These are phyloP conservation scores for Globisporangium iwayamae DNA, from an alignment of 352 stramenopile genomes.

Conservation along the genomic window DNA sequence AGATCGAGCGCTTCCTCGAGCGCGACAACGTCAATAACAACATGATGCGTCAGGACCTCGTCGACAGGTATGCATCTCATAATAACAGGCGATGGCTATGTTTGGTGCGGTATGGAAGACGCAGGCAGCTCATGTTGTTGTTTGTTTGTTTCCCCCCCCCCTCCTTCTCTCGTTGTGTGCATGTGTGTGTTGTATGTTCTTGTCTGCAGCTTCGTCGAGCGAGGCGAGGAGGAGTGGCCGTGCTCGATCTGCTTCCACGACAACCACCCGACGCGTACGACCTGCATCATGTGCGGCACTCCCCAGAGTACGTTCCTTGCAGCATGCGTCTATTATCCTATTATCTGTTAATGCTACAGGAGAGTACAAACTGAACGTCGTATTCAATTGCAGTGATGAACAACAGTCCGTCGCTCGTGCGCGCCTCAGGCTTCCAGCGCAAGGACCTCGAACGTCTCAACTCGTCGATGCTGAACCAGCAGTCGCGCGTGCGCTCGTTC, in stretches of 20 bases:
- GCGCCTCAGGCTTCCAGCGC: constrained; percentile 71
- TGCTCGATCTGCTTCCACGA: constrained; percentile 88
- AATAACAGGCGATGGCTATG: too few relatives aligned
- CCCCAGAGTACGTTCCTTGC: constrained; percentile 22
- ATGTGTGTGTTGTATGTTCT: not conserved
- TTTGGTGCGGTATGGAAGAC: not conserved
- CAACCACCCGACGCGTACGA: constrained; percentile 79
- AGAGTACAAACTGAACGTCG: not conserved
- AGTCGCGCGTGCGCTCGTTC: constrained; percentile 79
- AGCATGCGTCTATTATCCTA: not conserved
- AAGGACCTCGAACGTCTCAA: constrained; percentile 56
- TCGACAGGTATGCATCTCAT: constrained; percentile 43
- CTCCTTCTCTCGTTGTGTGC: not conserved
- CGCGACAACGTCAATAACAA: constrained; percentile 87
- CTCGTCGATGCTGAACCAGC: constrained; percentile 74
- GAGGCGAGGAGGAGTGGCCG: constrained; percentile 77
- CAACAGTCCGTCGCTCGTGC: constrained; percentile 53
- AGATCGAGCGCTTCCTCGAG: constrained; percentile 82
- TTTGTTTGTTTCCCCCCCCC: too few relatives aligned
- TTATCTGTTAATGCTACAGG: not conserved
- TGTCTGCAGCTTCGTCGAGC: constrained; percentile 54
- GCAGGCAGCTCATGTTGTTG: not conserved
- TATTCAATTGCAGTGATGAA: constrained; percentile 27
- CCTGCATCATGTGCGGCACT: constrained; percentile 83
- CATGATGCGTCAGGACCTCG: constrained; percentile 85